Conservation (phyloP, 2,329 filamentous ascomycete genomes). For the Leptographium wingfieldii region DNA sequence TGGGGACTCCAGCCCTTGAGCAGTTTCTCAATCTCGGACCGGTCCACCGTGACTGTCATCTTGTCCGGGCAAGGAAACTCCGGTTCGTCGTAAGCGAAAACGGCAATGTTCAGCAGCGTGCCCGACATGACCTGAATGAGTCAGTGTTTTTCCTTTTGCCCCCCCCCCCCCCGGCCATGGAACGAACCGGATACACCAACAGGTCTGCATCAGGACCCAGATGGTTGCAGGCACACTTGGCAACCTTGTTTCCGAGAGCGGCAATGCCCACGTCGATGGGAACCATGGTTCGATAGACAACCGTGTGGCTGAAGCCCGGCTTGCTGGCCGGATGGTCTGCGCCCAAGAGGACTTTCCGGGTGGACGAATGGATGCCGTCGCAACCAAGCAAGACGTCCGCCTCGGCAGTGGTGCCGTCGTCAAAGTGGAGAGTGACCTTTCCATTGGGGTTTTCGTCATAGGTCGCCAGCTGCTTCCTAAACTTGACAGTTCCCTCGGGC, state of each 20-base stretch:
- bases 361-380: constrained; percentile 49
- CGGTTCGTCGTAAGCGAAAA: constrained; percentile 4
- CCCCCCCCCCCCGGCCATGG: too few relatives aligned
- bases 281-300: constrained; percentile 47
- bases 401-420: constrained; percentile 14
- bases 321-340: constrained; percentile 14
- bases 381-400: constrained; percentile 39
- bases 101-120: not conserved
- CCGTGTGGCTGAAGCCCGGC: constrained; percentile 40
- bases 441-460: not conserved
- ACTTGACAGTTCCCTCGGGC: not conserved
- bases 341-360: constrained; percentile 37
- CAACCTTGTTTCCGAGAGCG: not conserved
- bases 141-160: too few relatives aligned
- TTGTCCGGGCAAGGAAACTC: constrained; percentile 15
- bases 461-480: constrained; percentile 4
- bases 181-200: constrained; percentile 18
- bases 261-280: constrained; percentile 27
- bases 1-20: constrained; percentile 23
- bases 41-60: constrained; percentile 20
- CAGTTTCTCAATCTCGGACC: constrained; percentile 25
- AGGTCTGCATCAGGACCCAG: constrained; percentile 17
- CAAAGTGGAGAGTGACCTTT: constrained; percentile 13
- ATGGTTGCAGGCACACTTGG: not conserved
- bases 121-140: constrained; percentile 11